Percentiles rank a stretch among this genome's conserved stretches.
Evolutionary conservation across 192 early-diverging fungal genomes (phyloP).

Genomic region (Obelidium mucronatum): DNA sequence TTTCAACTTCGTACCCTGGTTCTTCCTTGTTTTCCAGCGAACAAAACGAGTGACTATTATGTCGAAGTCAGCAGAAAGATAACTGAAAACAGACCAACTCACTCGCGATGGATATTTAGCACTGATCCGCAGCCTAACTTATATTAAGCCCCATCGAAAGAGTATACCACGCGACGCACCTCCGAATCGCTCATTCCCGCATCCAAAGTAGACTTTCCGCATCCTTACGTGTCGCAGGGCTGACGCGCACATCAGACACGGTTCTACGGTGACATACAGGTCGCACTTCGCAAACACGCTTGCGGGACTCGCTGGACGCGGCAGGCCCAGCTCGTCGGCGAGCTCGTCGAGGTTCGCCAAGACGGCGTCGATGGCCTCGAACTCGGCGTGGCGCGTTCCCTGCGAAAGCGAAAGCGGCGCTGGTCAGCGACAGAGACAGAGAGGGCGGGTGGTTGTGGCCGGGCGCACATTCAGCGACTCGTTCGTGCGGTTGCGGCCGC

Average conservation of each 20-base stretch:
- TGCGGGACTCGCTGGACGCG: background rate
- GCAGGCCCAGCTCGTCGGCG: background rate
- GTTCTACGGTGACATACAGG: conserved; percentile 97
- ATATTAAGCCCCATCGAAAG: background rate
- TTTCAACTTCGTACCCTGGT: conserved; percentile 62
- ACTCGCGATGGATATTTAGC: conserved; percentile 78
- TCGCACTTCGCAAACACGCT: conserved; percentile 59
- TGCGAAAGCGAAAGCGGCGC: conserved; percentile 34
- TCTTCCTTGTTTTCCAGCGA: conserved; percentile 35
- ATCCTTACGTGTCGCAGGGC: conserved; percentile 85
- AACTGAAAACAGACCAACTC: conserved; percentile 12
- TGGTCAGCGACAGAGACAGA: background rate
- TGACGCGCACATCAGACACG: conserved; percentile 97
- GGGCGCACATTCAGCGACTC: conserved; percentile 78
- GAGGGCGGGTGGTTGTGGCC: background rate
- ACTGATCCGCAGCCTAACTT: conserved; percentile 80
- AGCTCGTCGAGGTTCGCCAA: conserved; percentile 39
- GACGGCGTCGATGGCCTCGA: conserved; percentile 90
- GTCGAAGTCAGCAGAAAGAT: too few species aligned
- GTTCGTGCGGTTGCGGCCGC: conserved; percentile 91
- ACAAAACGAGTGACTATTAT: conserved; percentile 8
- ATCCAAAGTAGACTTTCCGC: conserved; percentile 89
- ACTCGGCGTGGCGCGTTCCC: conserved; percentile 94
- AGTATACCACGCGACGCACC: conserved; percentile 47
- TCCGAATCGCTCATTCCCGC: conserved; percentile 94